These are phyloP conservation scores for Amanita jacksonii DNA, from an alignment of 768 basidiomycete genomes.

Conservation along the genomic window DNA sequence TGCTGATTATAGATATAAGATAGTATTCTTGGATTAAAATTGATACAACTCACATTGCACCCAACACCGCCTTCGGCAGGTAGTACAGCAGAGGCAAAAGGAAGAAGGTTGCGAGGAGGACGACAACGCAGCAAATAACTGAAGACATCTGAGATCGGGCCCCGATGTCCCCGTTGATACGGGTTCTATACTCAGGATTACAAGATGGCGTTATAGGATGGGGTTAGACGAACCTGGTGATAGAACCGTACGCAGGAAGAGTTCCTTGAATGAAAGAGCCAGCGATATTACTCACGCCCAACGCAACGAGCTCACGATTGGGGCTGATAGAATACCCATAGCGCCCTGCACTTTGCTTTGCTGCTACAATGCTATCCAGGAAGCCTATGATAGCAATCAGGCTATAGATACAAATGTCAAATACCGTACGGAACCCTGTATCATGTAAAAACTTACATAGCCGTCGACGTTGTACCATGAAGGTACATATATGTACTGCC, in stretches of 20 bases:
- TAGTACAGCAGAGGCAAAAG: constrained; percentile 78
- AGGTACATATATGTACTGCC: constrained; percentile 53
- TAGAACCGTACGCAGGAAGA: constrained; percentile 87
- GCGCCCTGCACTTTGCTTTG: constrained; percentile 81
- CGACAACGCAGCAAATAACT: constrained; percentile 60
- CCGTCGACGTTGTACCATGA: constrained; percentile 74
- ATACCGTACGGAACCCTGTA: too few species aligned
- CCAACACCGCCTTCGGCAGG: constrained; percentile 84
- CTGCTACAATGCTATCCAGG: constrained; percentile 90
- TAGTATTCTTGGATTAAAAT: not conserved
- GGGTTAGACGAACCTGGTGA: constrained; percentile 57
- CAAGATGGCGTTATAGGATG: not conserved
- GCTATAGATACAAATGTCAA: constrained; percentile 22
- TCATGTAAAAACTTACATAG: constrained; percentile 39
- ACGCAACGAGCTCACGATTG: constrained; percentile 91
- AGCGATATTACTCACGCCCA: constrained; percentile 76
- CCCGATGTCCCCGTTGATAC: constrained; percentile 88
- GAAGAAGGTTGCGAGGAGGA: constrained; percentile 84
- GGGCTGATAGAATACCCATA: constrained; percentile 87
- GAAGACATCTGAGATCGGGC: constrained; percentile 87
- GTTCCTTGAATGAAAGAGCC: constrained; percentile 82
- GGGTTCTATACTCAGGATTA: constrained; percentile 36
- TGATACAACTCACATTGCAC: constrained; percentile 57
- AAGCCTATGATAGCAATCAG: constrained; percentile 82
- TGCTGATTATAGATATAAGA: constrained; percentile 31